Evolutionary conservation across 148 eudicot genomes (phyloP).

Genomic region (Fagopyrum esculentum): DNA sequence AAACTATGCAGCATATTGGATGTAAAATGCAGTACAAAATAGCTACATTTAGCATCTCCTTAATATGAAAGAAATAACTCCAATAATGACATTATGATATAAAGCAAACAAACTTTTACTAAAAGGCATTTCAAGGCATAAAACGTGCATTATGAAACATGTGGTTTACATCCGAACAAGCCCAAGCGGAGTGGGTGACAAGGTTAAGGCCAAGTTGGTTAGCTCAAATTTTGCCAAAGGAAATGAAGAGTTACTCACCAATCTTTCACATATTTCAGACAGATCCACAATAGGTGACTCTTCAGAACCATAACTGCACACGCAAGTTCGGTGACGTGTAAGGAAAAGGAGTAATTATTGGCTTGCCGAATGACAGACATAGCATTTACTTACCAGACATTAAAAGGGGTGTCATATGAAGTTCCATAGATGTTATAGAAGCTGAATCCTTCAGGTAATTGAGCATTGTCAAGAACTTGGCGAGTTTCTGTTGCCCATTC

Average conservation of each 20-base stretch:
- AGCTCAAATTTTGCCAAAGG: neutral
- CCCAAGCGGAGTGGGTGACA: neutral
- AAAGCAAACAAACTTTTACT: neutral
- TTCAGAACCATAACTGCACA: constrained; percentile 91
- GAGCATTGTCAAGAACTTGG: constrained; percentile 46
- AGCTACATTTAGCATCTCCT: neutral
- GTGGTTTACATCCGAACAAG: too few relatives aligned
- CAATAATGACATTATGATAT: too few relatives aligned
- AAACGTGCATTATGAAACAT: too few relatives aligned
- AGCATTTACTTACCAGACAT: constrained; percentile 66
- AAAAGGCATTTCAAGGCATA: too few relatives aligned
- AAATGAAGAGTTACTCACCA: constrained; percentile 40
- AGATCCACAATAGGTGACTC: constrained; percentile 62
- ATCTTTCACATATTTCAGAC: constrained; percentile 70
- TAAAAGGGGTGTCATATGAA: constrained; percentile 82
- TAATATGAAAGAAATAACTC: too few relatives aligned
- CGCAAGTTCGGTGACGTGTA: neutral
- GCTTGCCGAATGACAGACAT: neutral
- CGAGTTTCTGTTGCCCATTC: constrained; percentile 84
- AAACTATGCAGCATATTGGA: too few relatives aligned
- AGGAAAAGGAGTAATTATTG: neutral
- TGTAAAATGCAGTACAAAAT: neutral
- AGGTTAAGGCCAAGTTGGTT: neutral
- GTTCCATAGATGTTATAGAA: constrained; percentile 87
- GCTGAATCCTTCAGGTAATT: constrained; percentile 59